Base-by-base conservation (phyloP, 2,329 filamentous ascomycete genomes). In the Diaporthe sp. region DNA sequence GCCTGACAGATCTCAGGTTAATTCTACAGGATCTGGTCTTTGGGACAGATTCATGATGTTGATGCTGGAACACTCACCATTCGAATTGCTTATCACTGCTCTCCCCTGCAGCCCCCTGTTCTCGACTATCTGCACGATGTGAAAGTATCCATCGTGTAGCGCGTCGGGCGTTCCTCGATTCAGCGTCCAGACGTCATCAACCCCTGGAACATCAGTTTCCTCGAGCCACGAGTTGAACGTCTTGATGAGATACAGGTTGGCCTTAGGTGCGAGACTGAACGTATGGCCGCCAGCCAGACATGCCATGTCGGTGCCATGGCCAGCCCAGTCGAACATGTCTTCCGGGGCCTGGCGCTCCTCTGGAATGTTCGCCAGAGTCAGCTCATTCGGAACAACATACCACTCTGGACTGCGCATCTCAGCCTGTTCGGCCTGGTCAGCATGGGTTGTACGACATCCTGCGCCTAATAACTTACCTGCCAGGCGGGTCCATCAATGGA, bases 371-470 rank as follows among this genome's bases (percentile, higher is more conserved):
- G 37, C 15, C 47, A 71, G 39, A 42, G 37, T 44, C 37, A 71
- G 31, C 4, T 49, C 5, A 34, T 71, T 71, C 17, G 68, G 25
- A 47, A 58, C 68, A 1, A 58, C 25, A n/a, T 71, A 71, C 51
- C 51, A 44, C 25, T 71, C 68, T n/a, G 68, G 68, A 22, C 47
- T 28, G 55, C 20, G 68, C 37, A 71, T 37, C 39, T 71, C 68
- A 3, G n/a, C 39, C 68, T 71, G 37, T 53, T 31, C 25, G 42
- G 1, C 25, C n/a, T 25, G 17, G 42, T 65, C 61, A 65, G 61
- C 44, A 31, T 47, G 17, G 17, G 3, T 4, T 9, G 17, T 7
- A 22, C 42, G 17, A 12, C 8, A 47, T 20, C 2, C 25, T 15
- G 22, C 4, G 22, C 15, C 6, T 47, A 17, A n/a, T 22, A 20